phyloP scores from a whole-genome alignment of 2,329 filamentous ascomycete genomes.

The Fusarium humuli region DNA sequence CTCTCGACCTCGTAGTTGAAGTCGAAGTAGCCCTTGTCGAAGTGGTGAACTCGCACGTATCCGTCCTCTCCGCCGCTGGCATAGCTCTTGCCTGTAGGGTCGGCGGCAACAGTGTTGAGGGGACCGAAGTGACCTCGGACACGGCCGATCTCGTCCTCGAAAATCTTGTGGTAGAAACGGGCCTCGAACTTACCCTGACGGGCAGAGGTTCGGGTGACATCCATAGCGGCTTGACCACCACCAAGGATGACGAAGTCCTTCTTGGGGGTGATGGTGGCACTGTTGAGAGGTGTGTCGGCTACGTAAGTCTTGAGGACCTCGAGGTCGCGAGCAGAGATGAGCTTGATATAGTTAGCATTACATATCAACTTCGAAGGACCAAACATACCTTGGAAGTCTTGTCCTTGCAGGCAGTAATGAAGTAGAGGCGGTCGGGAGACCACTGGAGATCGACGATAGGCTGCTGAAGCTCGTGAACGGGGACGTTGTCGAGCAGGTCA shows the following conservation, averaged over 20 bases:
- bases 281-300: constrained; percentile 96
- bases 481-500: constrained; percentile 82
- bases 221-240: constrained; percentile 98
- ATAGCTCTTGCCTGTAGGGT: constrained; percentile 92
- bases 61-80: constrained; percentile 97
- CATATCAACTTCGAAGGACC: background rate
- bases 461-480: constrained; percentile 85
- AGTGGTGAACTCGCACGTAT: constrained; percentile 97
- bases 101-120: constrained; percentile 93
- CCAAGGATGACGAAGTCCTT: constrained; percentile 99
- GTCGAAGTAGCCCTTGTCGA: constrained; percentile 98
- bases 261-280: constrained; percentile 90
- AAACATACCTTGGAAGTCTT: constrained; percentile 86
- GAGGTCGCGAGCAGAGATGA: constrained; percentile 87
- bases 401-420: constrained; percentile 98
- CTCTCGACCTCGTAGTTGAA: constrained; percentile 99
- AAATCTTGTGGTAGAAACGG: constrained; percentile 99
- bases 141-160: constrained; percentile 97
- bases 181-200: constrained; percentile 99
- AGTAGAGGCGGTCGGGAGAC: constrained; percentile 93
- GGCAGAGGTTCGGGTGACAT: constrained; percentile 93
- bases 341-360: constrained; percentile 56
- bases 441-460: constrained; percentile 95
- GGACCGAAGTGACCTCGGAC: constrained; percentile 97
- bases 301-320: constrained; percentile 92